These are phyloP conservation scores for Podila epigama DNA, from an alignment of 192 early-diverging fungal species.

Conservation along the genomic window DNA sequence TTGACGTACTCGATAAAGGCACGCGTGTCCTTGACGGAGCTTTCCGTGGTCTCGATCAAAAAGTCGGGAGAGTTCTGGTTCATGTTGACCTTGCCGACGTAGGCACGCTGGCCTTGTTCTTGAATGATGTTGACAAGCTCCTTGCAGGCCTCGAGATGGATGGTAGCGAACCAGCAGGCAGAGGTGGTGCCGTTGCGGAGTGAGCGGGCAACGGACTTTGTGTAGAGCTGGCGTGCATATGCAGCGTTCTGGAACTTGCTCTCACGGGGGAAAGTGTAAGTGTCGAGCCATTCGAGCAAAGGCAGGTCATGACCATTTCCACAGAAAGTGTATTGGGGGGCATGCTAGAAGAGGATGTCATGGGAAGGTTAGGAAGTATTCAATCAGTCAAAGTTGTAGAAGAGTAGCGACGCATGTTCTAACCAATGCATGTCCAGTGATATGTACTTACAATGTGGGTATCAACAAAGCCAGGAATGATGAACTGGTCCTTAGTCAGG, in stretches of 20 bases:
- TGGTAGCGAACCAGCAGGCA: constrained; percentile 92
- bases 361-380: not conserved
- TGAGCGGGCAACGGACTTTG: constrained; percentile 69
- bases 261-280: constrained; percentile 92
- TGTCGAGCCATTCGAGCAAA: constrained; percentile 88
- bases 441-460: constrained; percentile 77
- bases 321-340: constrained; percentile 88
- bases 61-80: constrained; percentile 84
- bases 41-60: constrained; percentile 76
- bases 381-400: not conserved
- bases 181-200: constrained; percentile 89
- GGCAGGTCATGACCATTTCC: constrained; percentile 92
- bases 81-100: constrained; percentile 98
- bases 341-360: constrained; percentile 71
- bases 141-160: constrained; percentile 80
- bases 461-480: constrained; percentile 92
- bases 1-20: constrained; percentile 69
- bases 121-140: constrained; percentile 77
- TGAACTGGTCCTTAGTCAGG: constrained; percentile 69
- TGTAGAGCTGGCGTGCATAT: constrained; percentile 75
- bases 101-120: constrained; percentile 88
- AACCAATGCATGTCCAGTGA: not conserved
- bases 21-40: constrained; percentile 71
- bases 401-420: not conserved
- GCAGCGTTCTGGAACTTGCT: constrained; percentile 69